Evolutionary conservation across 169 alveolate genomes (phyloP).

Genomic region (Babesia sp.): DNA sequence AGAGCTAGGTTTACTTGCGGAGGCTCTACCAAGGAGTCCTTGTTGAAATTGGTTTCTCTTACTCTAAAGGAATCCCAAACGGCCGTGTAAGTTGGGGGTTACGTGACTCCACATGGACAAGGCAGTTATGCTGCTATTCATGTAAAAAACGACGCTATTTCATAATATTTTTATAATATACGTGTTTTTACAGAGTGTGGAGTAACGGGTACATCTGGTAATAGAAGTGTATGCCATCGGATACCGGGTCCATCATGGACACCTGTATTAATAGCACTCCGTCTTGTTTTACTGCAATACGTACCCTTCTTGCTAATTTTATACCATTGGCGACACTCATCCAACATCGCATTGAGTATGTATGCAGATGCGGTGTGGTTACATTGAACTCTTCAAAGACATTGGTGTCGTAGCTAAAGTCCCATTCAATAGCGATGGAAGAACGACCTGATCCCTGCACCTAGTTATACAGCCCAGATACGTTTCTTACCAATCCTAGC

Average conservation of each 20-base stretch:
- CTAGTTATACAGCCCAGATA: not conserved
- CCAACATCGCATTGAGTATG: constrained; percentile 58
- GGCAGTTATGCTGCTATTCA: too few species aligned
- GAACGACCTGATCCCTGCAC: constrained; percentile 52
- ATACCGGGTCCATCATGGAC: constrained; percentile 33
- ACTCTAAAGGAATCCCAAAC: constrained; percentile 31
- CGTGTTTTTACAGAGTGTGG: constrained; percentile 7
- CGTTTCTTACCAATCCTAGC: constrained; percentile 53
- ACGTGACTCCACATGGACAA: too few species aligned
- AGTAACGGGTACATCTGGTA: constrained; percentile 61
- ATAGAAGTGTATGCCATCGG: constrained; percentile 60
- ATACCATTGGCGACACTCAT: constrained; percentile 65
- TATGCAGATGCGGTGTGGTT: constrained; percentile 34
- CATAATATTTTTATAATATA: not conserved
- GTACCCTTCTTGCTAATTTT: constrained; percentile 33
- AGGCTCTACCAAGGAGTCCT: constrained; percentile 70
- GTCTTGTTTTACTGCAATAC: constrained; percentile 56
- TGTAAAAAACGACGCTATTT: too few species aligned
- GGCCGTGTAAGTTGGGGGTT: too few species aligned
- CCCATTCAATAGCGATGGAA: constrained; percentile 62
- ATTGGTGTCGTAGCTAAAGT: constrained; percentile 56
- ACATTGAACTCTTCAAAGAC: constrained; percentile 62
- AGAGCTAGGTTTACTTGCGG: constrained; percentile 80
- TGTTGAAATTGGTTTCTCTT: constrained; percentile 39
- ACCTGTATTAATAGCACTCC: constrained; percentile 63